A percentile compares a stretch with the other conserved stretches of the same genome.
Conservation (phyloP, 441 rosid species). For the Populus trichocarpa region DNA sequence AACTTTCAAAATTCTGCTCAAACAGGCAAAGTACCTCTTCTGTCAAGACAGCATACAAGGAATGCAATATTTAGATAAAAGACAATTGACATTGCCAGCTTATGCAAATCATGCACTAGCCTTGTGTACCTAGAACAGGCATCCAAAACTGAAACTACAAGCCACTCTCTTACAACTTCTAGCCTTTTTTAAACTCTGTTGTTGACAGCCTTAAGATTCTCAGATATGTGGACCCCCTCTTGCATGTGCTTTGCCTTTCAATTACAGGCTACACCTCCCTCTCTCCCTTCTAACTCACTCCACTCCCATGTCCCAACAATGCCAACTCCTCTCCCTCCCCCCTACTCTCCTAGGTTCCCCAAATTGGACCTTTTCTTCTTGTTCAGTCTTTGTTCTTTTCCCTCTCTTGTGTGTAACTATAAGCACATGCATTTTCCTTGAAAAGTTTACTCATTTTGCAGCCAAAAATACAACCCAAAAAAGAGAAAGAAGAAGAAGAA, state of each 20-base stretch:
- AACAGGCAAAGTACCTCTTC: not conserved
- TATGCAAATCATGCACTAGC: not conserved
- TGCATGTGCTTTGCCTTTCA: constrained; percentile 28
- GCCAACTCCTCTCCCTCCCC: too few species aligned
- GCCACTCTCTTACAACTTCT: not conserved
- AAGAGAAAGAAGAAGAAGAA: not conserved
- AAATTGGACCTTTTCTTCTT: not conserved
- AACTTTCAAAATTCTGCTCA: not conserved
- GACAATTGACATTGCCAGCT: not conserved
- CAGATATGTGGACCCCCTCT: constrained; percentile 16
- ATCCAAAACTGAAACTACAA: not conserved
- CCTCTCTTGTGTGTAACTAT: not conserved
- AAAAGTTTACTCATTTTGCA: not conserved
- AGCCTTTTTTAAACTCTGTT: not conserved
- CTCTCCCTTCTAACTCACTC: not conserved
- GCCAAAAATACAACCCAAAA: not conserved
- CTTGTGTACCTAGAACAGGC: not conserved
- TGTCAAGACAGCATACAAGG: not conserved
- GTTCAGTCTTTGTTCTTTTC: not conserved
- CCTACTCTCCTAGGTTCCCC: too few species aligned
- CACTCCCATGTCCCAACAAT: not conserved
- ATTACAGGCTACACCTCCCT: constrained; percentile 5
- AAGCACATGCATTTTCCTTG: not conserved
- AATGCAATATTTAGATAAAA: not conserved
- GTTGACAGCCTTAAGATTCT: constrained; percentile 21